Evolutionary conservation across 441 rosid species (phyloP).

Genomic region (Gossypium gossypioides): DNA sequence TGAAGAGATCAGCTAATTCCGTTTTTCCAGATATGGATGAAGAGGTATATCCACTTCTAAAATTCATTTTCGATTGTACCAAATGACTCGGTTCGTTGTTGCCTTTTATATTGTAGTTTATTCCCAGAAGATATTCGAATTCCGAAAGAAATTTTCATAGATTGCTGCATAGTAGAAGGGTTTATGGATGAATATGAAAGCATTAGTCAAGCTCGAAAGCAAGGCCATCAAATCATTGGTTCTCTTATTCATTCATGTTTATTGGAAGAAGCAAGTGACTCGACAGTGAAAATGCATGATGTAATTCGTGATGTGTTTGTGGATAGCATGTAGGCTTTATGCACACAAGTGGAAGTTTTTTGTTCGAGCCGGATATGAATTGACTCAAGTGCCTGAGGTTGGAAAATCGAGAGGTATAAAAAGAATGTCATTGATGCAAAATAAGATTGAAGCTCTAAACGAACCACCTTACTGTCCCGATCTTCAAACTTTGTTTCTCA

Average conservation of each 20-base stretch:
- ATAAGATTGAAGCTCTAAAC: not conserved
- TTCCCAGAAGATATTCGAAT: not conserved
- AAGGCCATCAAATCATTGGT: not conserved
- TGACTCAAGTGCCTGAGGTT: not conserved
- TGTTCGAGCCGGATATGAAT: not conserved
- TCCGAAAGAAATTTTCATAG: not conserved
- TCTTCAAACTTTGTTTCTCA: not conserved
- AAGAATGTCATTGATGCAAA: not conserved
- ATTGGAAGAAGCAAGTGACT: not conserved
- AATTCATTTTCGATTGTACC: slow-evolving; percentile 1
- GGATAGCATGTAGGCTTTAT: not conserved
- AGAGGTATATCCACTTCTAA: slow-evolving; percentile 14
- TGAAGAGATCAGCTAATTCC: slow-evolving; percentile 5
- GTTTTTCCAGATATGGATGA: slow-evolving; percentile 16
- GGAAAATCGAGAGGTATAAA: not conserved
- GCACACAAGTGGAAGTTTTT: not conserved
- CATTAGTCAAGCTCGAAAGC: not conserved
- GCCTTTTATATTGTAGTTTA: not conserved
- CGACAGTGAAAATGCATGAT: not conserved
- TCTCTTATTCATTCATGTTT: not conserved
- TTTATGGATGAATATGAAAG: not conserved
- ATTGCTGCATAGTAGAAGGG: slow-evolving; percentile 18
- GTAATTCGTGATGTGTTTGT: not conserved
- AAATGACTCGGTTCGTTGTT: not conserved
- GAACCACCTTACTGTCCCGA: not conserved